These are phyloP conservation scores for Nitzschia putrida DNA, from an alignment of 108 stramenopile species.

Conservation along the genomic window DNA sequence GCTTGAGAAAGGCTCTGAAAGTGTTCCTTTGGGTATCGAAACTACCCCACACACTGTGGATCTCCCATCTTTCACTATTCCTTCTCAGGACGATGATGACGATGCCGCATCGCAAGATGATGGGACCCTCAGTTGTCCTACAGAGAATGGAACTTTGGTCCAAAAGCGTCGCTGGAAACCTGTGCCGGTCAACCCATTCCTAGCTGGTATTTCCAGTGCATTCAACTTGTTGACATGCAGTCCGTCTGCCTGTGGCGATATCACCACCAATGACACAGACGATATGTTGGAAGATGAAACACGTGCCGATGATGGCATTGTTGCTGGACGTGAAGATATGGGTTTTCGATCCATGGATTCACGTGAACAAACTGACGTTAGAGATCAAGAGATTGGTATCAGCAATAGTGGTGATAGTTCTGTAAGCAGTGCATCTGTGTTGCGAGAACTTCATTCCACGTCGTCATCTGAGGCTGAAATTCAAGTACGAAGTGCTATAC, in stretches of 20 bases:
- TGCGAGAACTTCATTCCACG: conserved; percentile 10
- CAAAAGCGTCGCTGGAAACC: no score
- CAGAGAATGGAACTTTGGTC: no score
- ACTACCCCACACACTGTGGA: no score
- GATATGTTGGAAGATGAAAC: neutral
- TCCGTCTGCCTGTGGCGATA: neutral
- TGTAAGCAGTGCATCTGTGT: conserved; percentile 3
- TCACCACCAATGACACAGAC: no score
- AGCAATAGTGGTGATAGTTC: conserved; percentile 5
- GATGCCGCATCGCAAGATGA: no score
- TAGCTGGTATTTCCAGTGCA: neutral
- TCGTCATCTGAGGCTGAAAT: conserved; percentile 19
- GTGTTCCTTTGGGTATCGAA: no score
- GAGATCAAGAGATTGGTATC: neutral
- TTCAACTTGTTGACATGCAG: conserved; percentile 15
- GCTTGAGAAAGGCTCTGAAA: no score
- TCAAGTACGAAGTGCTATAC: conserved; percentile 34
- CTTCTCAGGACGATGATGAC: no score
- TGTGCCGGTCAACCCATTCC: no score
- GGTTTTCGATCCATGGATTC: conserved; percentile 15
- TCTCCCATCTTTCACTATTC: no score
- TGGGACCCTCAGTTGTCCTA: no score
- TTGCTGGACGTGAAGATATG: neutral
- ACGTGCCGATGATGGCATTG: neutral
- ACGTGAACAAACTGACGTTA: conserved; percentile 4